Evolutionary conservation across 2,329 filamentous ascomycete genomes (phyloP).

Genomic region (Iodosphaeria phyllophila): DNA sequence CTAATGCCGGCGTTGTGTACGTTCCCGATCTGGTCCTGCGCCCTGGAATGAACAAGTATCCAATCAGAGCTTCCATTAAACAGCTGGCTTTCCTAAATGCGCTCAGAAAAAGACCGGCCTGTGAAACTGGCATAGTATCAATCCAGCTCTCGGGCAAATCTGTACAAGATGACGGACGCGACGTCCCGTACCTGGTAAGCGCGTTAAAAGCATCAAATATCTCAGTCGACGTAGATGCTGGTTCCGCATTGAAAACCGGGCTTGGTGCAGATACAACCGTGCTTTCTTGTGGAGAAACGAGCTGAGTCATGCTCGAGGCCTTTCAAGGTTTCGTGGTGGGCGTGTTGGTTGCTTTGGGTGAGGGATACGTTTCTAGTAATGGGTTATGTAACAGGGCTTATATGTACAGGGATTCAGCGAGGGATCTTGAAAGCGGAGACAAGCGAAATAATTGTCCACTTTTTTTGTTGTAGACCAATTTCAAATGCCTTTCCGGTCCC

Average conservation of each 20-base stretch:
- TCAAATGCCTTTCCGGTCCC: too few relatives aligned
- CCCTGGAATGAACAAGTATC: slow-evolving; percentile 38
- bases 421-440: too few relatives aligned
- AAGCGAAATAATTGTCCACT: too few relatives aligned
- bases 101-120: slow-evolving; percentile 24
- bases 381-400: too few relatives aligned
- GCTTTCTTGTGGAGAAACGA: neutral
- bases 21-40: slow-evolving; percentile 34
- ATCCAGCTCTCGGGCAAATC: slow-evolving; percentile 33
- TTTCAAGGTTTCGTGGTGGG: too few relatives aligned
- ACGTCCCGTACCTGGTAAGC: slow-evolving; percentile 34
- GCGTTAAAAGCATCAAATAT: slow-evolving; percentile 32
- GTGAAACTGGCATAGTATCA: slow-evolving; percentile 31
- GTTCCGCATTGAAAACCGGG: slow-evolving; percentile 19
- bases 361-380: too few relatives aligned
- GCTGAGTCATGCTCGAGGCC: too few relatives aligned
- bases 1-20: slow-evolving; percentile 32
- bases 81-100: slow-evolving; percentile 27
- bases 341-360: too few relatives aligned
- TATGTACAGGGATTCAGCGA: too few relatives aligned
- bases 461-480: too few relatives aligned
- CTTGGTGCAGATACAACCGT: slow-evolving; percentile 2
- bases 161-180: slow-evolving; percentile 30
- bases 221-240: slow-evolving; percentile 32
- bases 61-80: slow-evolving; percentile 33